Base-by-base conservation (phyloP, 2,329 filamentous ascomycete species). In the Cladosporium austrohemisphaericum region DNA sequence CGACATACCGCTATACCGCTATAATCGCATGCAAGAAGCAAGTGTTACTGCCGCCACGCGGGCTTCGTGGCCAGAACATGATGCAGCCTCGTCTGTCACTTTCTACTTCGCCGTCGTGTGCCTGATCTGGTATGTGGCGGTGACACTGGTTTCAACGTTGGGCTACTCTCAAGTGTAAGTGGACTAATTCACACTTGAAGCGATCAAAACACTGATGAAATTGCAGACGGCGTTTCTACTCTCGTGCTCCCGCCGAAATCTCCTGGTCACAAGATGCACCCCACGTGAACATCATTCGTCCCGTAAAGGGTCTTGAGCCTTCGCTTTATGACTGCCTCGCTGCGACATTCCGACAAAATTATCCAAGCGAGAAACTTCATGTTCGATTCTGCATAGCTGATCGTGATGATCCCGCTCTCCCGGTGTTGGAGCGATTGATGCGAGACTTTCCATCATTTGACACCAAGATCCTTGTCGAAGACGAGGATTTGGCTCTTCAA, bases 241-340 rank as follows among this genome's bases (percentile, higher is more conserved):
- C 74, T 19, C 65, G 59, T 46, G 67, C 63, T 33, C 77, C 73
- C 40, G 22, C 11, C 33, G 35, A 28, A 14, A 37, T 62, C 61
- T 36, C 68, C 64, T 36, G 47, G 55, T 60, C 22, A 47, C 14
- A 47, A 10, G 71, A 83, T 31, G 75, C 89, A 3, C 92, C 91
- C 13, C 84, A 88, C 71, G 78, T 98, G 60, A 97, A 93, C 25
- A 79, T 95, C 53, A 90, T 98, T 58, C 86, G 93, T 2, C 94
- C 93, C 0, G 85, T 95, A 56, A 97, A 96, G 70, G 93, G 91
- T 53, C 77, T 95, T 49, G 93, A 97, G 66, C 87, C 90, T 3
- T 81, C 83, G 56, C 81, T 97, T 19, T 95, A 95, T 75, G 88
- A 95, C 62, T 97, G 93, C 63, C 84, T 98, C 32, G 86, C 87